Evolutionary conservation across 495 filamentous ascomycete genomes (phyloP).

Genomic region (Thermochaetoides thermophila): DNA sequence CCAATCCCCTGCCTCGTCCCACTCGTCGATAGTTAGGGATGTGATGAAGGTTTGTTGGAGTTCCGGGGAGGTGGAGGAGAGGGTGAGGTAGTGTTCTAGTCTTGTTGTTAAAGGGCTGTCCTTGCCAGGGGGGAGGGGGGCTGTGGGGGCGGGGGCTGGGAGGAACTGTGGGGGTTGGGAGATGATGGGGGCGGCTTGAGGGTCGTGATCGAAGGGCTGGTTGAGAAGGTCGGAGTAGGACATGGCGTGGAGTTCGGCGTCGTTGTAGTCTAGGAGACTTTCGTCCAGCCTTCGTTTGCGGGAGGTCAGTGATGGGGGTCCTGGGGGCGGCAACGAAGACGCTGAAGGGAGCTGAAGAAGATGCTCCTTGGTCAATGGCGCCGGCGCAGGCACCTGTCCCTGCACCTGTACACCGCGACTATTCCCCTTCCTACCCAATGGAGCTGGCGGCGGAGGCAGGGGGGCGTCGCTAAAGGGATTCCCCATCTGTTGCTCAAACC

Average conservation of each 20-base stretch:
- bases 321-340: background rate
- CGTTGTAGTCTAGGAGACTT: conserved; percentile 39
- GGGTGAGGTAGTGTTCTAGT: conserved; percentile 26
- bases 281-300: conserved; percentile 25
- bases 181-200: conserved; percentile 20
- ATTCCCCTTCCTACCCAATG: background rate
- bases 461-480: background rate
- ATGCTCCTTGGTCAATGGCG: background rate
- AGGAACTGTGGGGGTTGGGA: conserved; percentile 8
- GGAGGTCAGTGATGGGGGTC: conserved; percentile 2
- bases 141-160: too few species aligned
- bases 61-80: conserved; percentile 27
- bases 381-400: background rate
- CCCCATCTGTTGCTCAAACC: conserved; percentile 1
- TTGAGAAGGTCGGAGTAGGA: conserved; percentile 36
- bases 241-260: conserved; percentile 36
- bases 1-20: conserved; percentile 74
- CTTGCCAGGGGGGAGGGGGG: conserved; percentile 4
- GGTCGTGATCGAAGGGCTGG: conserved; percentile 42
- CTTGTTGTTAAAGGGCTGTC: conserved; percentile 22
- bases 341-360: conserved; percentile 1
- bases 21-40: conserved; percentile 50
- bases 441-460: background rate
- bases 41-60: conserved; percentile 51
- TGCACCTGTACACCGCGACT: background rate